Percentiles rank a stretch among this genome's conserved stretches.
These are phyloP conservation scores for Astragalus glycyphyllos DNA, from an alignment of 306 rosid genomes.

Conservation along the genomic window DNA sequence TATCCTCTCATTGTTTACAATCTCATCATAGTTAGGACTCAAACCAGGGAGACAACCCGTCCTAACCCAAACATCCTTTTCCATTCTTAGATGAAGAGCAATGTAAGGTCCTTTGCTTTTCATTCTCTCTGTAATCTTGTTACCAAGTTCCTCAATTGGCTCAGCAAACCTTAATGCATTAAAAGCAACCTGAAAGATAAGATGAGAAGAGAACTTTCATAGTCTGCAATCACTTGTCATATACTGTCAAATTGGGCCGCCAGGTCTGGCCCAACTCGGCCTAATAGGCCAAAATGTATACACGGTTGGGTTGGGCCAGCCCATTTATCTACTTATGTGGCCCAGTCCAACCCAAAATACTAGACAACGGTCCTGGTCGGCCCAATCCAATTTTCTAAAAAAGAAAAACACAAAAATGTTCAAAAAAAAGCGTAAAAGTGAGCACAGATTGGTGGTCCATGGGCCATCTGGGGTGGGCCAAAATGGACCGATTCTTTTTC, in stretches of 20 bases:
- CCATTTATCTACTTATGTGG: too few relatives aligned
- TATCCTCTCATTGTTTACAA: conserved; percentile 71
- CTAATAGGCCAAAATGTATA: too few relatives aligned
- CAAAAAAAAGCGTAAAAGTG: too few relatives aligned
- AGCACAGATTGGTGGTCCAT: too few relatives aligned
- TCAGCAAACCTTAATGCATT: conserved; percentile 90
- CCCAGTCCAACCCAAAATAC: too few relatives aligned
- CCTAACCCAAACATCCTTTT: conserved; percentile 98
- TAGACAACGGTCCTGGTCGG: too few relatives aligned
- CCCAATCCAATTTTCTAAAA: too few relatives aligned
- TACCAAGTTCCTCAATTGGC: conserved; percentile 78
- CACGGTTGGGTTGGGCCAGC: too few relatives aligned
- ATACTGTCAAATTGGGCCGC: background rate
- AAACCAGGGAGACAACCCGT: conserved; percentile 96
- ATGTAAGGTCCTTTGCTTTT: conserved; percentile 88
- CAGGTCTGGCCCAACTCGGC: too few relatives aligned
- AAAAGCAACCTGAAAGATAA: conserved; percentile 83
- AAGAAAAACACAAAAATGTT: too few relatives aligned
- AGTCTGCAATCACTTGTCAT: conserved; percentile 27
- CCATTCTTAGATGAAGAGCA: conserved; percentile 95
- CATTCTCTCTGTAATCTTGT: conserved; percentile 81
- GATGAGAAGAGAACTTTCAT: conserved; percentile 15
- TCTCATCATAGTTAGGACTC: conserved; percentile 72
- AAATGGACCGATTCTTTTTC: too few relatives aligned
- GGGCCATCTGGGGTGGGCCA: too few relatives aligned